Evolutionary conservation across 2,329 filamentous ascomycete genomes (phyloP), one percentile per base, ranked within the genome.

Genomic region (Chrysoporthe cubensis): DNA sequence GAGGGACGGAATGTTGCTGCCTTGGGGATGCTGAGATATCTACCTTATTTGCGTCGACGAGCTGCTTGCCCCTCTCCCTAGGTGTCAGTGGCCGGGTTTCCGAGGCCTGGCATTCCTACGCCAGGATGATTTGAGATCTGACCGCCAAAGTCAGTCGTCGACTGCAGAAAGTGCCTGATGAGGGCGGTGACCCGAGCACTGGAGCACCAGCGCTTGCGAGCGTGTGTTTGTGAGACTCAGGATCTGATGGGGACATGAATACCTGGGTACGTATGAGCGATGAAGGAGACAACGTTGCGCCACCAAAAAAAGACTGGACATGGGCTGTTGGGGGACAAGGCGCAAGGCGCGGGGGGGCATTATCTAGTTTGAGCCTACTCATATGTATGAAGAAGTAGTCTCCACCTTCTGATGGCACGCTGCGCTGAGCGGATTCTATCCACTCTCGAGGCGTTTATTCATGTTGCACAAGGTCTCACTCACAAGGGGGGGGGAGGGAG

Each of bases 41-140:
- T n/a, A 46, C 18, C 21, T 61, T 57, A 16, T 54, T 6, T 57
- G 34, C 18, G 21, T 57, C n/a, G 21, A 9, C n/a, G 14, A 40
- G n/a, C n/a, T 40, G 13, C 11, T 16, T 37, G 7, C 16, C 16
- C 6, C 9, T 4, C 4, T 4, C 16, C 0, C 18, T 5, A 8
- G 34, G 34, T 57, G 54, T 26, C 42, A 46, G 21, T 34, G 59
- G 59, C 43, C 48, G 59, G 13, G 57, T 34, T 44, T 16, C 44
- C 8, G 18, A 43, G 9, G 40, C 37, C 21, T 26, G 40, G n/a
- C 44, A 16, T 32, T n/a, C 48, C 37, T 61, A 21, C 59, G 26
- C 59, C 59, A 46, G 59, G 59, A 61, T 48, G 58, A 44, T 32
- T 61, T 61, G 26, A 7, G 21, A 34, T 61, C 59, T 61, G 59